Percentiles rank a stretch among this genome's conserved stretches.
Evolutionary conservation across 2,329 filamentous ascomycete species (phyloP).

Genomic region (Neofusicoccum laricinum): DNA sequence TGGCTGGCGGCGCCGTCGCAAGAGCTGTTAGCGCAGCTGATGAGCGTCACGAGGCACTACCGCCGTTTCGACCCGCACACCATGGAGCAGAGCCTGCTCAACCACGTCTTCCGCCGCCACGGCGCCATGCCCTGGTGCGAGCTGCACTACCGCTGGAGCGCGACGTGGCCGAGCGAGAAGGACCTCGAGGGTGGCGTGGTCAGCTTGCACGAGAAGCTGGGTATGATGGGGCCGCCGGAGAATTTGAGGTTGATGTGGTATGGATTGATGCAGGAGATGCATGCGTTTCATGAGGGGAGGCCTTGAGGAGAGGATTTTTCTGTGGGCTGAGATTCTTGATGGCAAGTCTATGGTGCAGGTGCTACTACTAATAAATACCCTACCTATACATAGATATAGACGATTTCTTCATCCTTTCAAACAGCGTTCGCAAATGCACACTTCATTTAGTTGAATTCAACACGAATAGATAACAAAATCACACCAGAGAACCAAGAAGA

Average conservation of each 20-base stretch:
- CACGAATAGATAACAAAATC: too few relatives aligned
- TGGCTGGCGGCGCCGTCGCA: slow-evolving; percentile 40
- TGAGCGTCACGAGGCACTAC: slow-evolving; percentile 34
- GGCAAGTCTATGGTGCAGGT: too few relatives aligned
- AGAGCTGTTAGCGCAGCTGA: slow-evolving; percentile 39
- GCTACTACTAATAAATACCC: too few relatives aligned
- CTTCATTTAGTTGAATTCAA: too few relatives aligned
- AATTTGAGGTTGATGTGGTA: slow-evolving; percentile 6
- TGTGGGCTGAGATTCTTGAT: not conserved
- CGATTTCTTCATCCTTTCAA: too few relatives aligned
- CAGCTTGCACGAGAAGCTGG: slow-evolving; percentile 38
- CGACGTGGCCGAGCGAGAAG: slow-evolving; percentile 35
- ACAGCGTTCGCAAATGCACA: too few relatives aligned
- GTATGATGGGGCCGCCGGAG: slow-evolving; percentile 12
- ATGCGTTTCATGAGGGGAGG: not conserved
- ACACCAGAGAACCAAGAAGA: too few relatives aligned
- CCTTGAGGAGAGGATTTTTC: not conserved
- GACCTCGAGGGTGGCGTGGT: slow-evolving; percentile 34
- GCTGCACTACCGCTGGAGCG: slow-evolving; percentile 39
- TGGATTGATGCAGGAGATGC: not conserved
- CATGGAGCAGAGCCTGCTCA: slow-evolving; percentile 45
- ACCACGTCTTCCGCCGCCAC: slow-evolving; percentile 42
- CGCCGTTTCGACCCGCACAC: slow-evolving; percentile 38
- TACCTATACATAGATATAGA: too few relatives aligned
- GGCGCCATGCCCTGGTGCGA: slow-evolving; percentile 45